Percentiles rank a stretch among this genome's conserved stretches.
These are phyloP conservation scores for Colletotrichum chlorophyti DNA, from an alignment of 2,329 filamentous ascomycete genomes.

Conservation along the genomic window DNA sequence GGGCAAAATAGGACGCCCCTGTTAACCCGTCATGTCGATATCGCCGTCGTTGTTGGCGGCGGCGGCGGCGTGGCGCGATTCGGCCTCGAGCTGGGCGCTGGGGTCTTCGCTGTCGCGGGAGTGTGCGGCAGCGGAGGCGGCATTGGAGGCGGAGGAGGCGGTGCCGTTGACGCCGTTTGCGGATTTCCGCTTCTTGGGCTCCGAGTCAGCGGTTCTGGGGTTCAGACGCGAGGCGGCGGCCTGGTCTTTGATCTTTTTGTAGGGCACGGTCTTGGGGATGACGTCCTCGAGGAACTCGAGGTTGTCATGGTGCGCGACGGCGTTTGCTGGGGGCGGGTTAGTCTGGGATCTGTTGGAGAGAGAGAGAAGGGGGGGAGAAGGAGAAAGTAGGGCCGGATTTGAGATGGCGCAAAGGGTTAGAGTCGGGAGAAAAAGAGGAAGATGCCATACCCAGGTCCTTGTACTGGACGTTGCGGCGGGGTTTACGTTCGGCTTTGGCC, in stretches of 20 bases:
- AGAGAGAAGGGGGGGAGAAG: background rate
- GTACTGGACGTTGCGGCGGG: conserved; percentile 93
- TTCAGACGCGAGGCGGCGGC: conserved; percentile 57
- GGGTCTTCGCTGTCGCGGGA: conserved; percentile 46
- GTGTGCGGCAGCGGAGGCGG: background rate
- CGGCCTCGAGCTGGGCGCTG: conserved; percentile 60
- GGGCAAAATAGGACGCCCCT: background rate
- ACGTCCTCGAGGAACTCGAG: conserved; percentile 94
- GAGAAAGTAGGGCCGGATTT: too few species aligned
- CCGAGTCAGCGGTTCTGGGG: conserved; percentile 51
- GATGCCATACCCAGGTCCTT: conserved; percentile 87
- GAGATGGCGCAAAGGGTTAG: background rate
- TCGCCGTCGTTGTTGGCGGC: conserved; percentile 52
- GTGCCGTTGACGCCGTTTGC: background rate
- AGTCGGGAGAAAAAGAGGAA: conserved; percentile 6
- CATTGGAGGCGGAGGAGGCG: background rate
- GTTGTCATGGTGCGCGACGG: conserved; percentile 87
- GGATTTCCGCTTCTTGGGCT: conserved; percentile 36
- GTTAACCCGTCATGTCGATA: conserved; percentile 65
- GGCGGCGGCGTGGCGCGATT: conserved; percentile 55
- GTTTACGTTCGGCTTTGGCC: conserved; percentile 89
- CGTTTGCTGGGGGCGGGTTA: conserved; percentile 65
- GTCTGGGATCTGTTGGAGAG: conserved; percentile 8
- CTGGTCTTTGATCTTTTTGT: conserved; percentile 77
- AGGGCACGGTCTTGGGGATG: conserved; percentile 84